Percentiles rank a stretch among this genome's conserved stretches.
phyloP scores from a whole-genome alignment of 495 filamentous ascomycete species.

The Penicillium turbatum region DNA sequence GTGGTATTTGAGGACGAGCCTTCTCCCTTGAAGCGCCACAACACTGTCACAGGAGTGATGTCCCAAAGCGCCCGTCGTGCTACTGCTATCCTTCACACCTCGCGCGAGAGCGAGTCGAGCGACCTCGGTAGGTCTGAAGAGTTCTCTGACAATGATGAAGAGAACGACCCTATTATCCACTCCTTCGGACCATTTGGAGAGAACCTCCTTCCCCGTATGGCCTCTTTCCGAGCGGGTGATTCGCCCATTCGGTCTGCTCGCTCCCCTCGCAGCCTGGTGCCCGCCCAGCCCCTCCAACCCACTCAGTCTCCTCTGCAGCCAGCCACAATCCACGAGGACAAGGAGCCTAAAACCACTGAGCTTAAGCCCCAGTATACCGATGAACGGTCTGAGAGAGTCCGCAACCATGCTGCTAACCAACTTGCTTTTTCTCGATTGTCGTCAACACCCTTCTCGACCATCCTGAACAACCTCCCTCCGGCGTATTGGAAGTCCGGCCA shows the following conservation, averaged over 20 bases:
- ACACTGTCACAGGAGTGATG: slow-evolving; percentile 20
- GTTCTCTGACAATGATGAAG: slow-evolving; percentile 78
- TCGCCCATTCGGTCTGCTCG: slow-evolving; percentile 49
- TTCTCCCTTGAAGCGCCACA: slow-evolving; percentile 36
- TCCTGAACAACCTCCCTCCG: slow-evolving; percentile 77
- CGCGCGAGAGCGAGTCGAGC: slow-evolving; percentile 56
- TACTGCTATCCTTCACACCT: slow-evolving; percentile 34
- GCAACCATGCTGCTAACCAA: slow-evolving; percentile 88
- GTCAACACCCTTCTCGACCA: slow-evolving; percentile 85
- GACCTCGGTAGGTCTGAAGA: slow-evolving; percentile 54
- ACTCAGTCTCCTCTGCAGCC: slow-evolving; percentile 37
- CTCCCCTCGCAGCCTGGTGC: slow-evolving; percentile 27
- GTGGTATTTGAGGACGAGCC: slow-evolving; percentile 60
- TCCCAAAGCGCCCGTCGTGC: slow-evolving; percentile 27
- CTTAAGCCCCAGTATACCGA: slow-evolving; percentile 34
- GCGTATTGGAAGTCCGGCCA: slow-evolving; percentile 50
- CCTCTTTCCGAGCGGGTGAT: slow-evolving; percentile 58
- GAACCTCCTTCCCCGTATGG: slow-evolving; percentile 73
- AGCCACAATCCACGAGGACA: slow-evolving; percentile 20
- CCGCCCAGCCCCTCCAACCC: slow-evolving; percentile 35
- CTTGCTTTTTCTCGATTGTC: slow-evolving; percentile 92
- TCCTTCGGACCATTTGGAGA: slow-evolving; percentile 87
- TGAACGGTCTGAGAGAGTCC: slow-evolving; percentile 37
- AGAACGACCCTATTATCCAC: slow-evolving; percentile 86
- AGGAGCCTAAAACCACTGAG: slow-evolving; percentile 24